Evolutionary conservation across 805 yeast species (phyloP).

Genomic region (Candida insectalens): DNA sequence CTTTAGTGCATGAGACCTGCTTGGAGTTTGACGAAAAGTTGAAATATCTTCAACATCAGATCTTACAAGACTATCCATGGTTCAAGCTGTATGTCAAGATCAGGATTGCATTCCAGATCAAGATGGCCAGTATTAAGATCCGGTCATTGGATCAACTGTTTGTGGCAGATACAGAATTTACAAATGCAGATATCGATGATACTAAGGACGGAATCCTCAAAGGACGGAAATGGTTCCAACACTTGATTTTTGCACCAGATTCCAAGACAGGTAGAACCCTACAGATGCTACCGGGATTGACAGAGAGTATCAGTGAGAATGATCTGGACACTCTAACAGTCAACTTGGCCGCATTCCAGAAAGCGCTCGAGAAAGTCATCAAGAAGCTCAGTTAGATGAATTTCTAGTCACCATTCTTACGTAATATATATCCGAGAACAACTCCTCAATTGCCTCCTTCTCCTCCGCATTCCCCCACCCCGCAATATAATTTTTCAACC

Average conservation of each 20-base stretch:
- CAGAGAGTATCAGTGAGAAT: slow-evolving; percentile 36
- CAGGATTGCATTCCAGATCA: slow-evolving; percentile 45
- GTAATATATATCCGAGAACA: too few relatives aligned
- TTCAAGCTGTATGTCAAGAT: slow-evolving; percentile 53
- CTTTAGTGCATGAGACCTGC: slow-evolving; percentile 6
- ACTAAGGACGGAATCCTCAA: slow-evolving; percentile 29
- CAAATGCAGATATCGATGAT: slow-evolving; percentile 11
- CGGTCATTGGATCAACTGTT: slow-evolving; percentile 49
- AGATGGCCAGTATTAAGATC: slow-evolving; percentile 42
- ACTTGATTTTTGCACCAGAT: slow-evolving; percentile 53
- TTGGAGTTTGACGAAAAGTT: slow-evolving; percentile 12
- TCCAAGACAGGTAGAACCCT: slow-evolving; percentile 39
- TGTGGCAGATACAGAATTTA: slow-evolving; percentile 18
- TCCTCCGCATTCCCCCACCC: too few relatives aligned
- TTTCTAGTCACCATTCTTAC: too few relatives aligned
- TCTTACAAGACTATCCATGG: slow-evolving; percentile 70
- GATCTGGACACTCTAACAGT: slow-evolving; percentile 29
- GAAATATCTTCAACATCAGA: slow-evolving; percentile 34
- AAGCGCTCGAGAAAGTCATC: neutral
- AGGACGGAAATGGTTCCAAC: slow-evolving; percentile 52
- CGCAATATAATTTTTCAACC: too few relatives aligned
- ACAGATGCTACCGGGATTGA: slow-evolving; percentile 48
- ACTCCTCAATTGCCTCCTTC: too few relatives aligned
- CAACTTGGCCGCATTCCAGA: slow-evolving; percentile 7
- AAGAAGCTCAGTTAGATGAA: slow-evolving; percentile 1